Percentiles rank a stretch among this genome's conserved stretches.
phyloP scores from a whole-genome alignment of 2,329 filamentous ascomycete species.

The Botrytis aclada region DNA sequence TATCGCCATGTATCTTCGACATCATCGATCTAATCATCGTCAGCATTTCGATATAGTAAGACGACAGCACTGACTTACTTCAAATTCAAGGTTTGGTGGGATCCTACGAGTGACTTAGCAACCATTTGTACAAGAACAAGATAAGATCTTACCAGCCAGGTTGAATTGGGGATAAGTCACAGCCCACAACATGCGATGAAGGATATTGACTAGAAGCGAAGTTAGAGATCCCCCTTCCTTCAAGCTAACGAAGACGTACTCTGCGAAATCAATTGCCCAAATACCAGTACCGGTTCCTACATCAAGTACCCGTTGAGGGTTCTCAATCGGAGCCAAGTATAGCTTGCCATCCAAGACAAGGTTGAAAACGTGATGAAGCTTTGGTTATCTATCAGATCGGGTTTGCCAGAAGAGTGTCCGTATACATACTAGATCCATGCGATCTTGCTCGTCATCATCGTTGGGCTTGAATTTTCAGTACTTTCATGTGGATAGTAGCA shows the following conservation, averaged over 20 bases:
- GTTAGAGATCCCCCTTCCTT: conserved; percentile 16
- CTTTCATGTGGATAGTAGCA: not conserved
- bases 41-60: not conserved
- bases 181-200: conserved; percentile 28
- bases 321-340: conserved; percentile 9
- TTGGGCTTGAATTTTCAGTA: conserved; percentile 29
- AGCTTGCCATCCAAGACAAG: conserved; percentile 7
- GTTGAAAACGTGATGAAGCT: conserved; percentile 17
- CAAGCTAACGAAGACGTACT: conserved; percentile 26
- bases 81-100: conserved; percentile 34
- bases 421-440: conserved; percentile 28
- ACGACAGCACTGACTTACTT: conserved; percentile 22
- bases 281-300: conserved; percentile 19
- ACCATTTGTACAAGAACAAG: not conserved
- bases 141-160: conserved; percentile 26
- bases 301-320: conserved; percentile 13
- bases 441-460: conserved; percentile 35
- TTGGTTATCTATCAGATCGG: not conserved
- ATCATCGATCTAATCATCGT: conserved; percentile 32
- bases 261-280: conserved; percentile 23
- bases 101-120: conserved; percentile 22
- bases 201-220: conserved; percentile 34
- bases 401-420: too few species aligned
- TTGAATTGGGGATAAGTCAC: conserved; percentile 33
- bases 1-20: conserved; percentile 36